Evolutionary conservation across 768 basidiomycete species (phyloP), one percentile per base, ranked within the genome.

Genomic region (Suillus plorans): DNA sequence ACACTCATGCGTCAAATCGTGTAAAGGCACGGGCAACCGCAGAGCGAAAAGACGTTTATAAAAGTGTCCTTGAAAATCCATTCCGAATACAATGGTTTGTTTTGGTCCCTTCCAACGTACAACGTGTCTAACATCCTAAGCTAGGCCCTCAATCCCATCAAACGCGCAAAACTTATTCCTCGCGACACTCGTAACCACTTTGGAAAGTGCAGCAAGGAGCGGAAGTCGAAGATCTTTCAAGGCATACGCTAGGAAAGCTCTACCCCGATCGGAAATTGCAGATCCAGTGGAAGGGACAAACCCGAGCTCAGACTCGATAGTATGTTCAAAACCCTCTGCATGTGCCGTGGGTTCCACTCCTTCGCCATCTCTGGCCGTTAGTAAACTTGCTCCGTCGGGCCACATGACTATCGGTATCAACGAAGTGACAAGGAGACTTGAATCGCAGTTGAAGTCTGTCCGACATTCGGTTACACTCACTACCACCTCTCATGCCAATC

Each of bases 391-490:
- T 12, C n/a, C 37, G 12, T 72, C 86, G 25, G 68, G 77, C 12
- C 84, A 89, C 71, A 64, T 89, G 41, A 73, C 80, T 12, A 71
- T 88, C 56, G 94, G 94, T 22, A 89, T 95, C 66, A 95, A 95
- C 31, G 34, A 55, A 55, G 53, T 95, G 16, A 93, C 93, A 1
- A 89, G 85, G 73, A 79, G 80, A 36, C 80, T 96, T 14, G 94
- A 96, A 74, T 67, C 57, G 2, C 86, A 90, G 69, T n/a, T 55
- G 34, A 55, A 55, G 34, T 55, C 74, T 68, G 60, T 67, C 68
- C 72, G 74, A 69, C 64, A 67, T 42, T 52, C 64, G 5, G 57
- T 69, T 13, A 13, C 20, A 36, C 34, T 55, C 34, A 55, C 31
- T 36, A 55, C 53, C 34, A 16, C 55, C 4, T 31, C 61, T 14